Evolutionary conservation across 352 stramenopile species (phyloP).

Genomic region (Pythium myriotylum): DNA sequence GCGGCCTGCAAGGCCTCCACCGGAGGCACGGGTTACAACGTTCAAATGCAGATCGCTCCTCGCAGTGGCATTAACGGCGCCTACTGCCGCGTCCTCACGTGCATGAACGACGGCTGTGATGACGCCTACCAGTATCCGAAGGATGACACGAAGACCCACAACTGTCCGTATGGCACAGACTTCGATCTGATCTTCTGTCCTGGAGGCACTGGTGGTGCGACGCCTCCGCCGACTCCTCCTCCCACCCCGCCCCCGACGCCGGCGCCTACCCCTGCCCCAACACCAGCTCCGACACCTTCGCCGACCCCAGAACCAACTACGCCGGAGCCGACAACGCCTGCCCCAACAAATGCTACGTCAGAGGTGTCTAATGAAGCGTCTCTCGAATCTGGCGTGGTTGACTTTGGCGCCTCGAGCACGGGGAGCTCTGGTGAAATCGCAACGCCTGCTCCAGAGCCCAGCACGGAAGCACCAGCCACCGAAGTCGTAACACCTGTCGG

Average conservation of each 20-base stretch:
- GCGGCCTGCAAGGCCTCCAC: slow-evolving; percentile 30
- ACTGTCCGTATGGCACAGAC: slow-evolving; percentile 33
- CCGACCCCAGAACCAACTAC: slow-evolving; percentile 18
- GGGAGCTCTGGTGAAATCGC: not conserved
- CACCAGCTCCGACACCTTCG: not conserved
- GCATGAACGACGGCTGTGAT: slow-evolving; percentile 28
- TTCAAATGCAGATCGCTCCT: slow-evolving; percentile 28
- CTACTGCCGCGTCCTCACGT: slow-evolving; percentile 38
- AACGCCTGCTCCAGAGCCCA: slow-evolving; percentile 5
- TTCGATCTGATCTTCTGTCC: slow-evolving; percentile 45
- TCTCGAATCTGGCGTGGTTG: slow-evolving; percentile 9
- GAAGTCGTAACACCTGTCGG: slow-evolving; percentile 7
- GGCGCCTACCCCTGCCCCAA: slow-evolving; percentile 11
- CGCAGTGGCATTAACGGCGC: slow-evolving; percentile 13
- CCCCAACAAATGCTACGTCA: slow-evolving; percentile 8
- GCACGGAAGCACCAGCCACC: not conserved
- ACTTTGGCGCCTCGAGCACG: slow-evolving; percentile 7
- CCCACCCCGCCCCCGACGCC: slow-evolving; percentile 22
- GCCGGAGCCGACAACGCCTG: slow-evolving; percentile 20
- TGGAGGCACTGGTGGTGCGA: slow-evolving; percentile 18
- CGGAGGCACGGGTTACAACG: slow-evolving; percentile 31
- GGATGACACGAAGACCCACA: slow-evolving; percentile 48
- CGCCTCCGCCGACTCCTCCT: slow-evolving; percentile 17
- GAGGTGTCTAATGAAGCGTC: slow-evolving; percentile 6
- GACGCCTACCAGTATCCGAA: slow-evolving; percentile 42